These are phyloP conservation scores for Penicillium soppii DNA, from an alignment of 495 filamentous ascomycete genomes.

Conservation along the genomic window DNA sequence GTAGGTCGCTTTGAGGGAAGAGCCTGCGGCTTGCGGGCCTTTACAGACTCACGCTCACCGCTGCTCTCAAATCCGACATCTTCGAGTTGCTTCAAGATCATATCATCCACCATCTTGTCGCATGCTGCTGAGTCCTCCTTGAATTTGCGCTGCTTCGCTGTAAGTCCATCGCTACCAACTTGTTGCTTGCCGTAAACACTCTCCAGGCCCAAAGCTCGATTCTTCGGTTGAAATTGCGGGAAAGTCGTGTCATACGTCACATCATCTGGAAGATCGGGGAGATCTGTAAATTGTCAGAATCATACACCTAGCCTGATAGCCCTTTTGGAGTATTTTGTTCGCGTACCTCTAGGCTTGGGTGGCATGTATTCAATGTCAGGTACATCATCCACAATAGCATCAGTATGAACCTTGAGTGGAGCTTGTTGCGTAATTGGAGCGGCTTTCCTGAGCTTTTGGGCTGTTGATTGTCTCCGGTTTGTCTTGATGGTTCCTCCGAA, in stretches of 20 bases:
- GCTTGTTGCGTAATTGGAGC: conserved; percentile 36
- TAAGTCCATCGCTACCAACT: conserved; percentile 66
- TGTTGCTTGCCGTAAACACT: conserved; percentile 62
- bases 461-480: conserved; percentile 48
- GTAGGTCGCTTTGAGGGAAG: conserved; percentile 29
- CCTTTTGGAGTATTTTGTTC: background rate
- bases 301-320: conserved; percentile 26
- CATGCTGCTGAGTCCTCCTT: conserved; percentile 48
- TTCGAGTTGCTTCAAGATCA: conserved; percentile 62
- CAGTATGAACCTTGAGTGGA: conserved; percentile 29
- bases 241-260: conserved; percentile 59
- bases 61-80: conserved; percentile 51
- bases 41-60: conserved; percentile 28
- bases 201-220: conserved; percentile 64
- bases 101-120: conserved; percentile 54
- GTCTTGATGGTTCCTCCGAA: conserved; percentile 46
- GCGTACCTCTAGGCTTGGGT: conserved; percentile 56
- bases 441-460: conserved; percentile 49
- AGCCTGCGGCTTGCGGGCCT: conserved; percentile 11
- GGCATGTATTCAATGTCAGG: conserved; percentile 77
- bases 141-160: conserved; percentile 58
- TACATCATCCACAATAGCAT: conserved; percentile 56
- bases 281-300: conserved; percentile 50
- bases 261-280: conserved; percentile 76
- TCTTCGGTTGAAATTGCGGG: conserved; percentile 56